Percentiles rank a stretch among this genome's conserved stretches.
Conservation (phyloP, 192 early-diverging fungal species). For the Helicostylum pulchrum region DNA sequence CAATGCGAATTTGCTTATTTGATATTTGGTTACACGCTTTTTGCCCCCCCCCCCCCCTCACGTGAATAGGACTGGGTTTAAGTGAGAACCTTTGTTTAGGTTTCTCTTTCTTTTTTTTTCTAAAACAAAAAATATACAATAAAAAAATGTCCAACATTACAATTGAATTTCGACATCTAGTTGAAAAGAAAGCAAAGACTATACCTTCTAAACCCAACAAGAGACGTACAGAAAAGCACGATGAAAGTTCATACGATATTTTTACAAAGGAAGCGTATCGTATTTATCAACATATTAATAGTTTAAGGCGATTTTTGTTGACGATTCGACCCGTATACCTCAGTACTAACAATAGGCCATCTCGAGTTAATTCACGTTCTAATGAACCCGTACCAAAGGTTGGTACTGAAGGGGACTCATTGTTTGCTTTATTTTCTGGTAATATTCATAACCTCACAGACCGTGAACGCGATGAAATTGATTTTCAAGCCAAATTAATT, state of each 20-base stretch:
- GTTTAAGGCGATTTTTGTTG: slow-evolving; percentile 48
- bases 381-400: background rate
- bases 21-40: no score
- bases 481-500: slow-evolving; percentile 56
- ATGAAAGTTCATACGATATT: slow-evolving; percentile 33
- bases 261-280: slow-evolving; percentile 58
- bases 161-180: slow-evolving; percentile 20
- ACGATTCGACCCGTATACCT: slow-evolving; percentile 55
- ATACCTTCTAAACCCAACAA: slow-evolving; percentile 12
- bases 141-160: slow-evolving; percentile 23
- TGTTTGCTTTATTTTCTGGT: slow-evolving; percentile 24
- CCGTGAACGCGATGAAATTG: slow-evolving; percentile 66
- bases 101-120: no score
- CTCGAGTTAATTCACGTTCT: background rate
- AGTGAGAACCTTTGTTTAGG: no score
- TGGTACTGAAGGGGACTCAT: background rate
- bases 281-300: slow-evolving; percentile 51
- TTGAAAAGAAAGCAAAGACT: slow-evolving; percentile 5
- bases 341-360: slow-evolving; percentile 18
- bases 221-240: slow-evolving; percentile 1
- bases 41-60: no score
- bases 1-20: no score
- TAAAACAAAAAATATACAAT: no score
- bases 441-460: slow-evolving; percentile 46
- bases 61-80: no score